A percentile compares a stretch with the other conserved stretches of the same genome.
Conservation (phyloP, 78 protist genomes). For the Bodo saltans region DNA sequence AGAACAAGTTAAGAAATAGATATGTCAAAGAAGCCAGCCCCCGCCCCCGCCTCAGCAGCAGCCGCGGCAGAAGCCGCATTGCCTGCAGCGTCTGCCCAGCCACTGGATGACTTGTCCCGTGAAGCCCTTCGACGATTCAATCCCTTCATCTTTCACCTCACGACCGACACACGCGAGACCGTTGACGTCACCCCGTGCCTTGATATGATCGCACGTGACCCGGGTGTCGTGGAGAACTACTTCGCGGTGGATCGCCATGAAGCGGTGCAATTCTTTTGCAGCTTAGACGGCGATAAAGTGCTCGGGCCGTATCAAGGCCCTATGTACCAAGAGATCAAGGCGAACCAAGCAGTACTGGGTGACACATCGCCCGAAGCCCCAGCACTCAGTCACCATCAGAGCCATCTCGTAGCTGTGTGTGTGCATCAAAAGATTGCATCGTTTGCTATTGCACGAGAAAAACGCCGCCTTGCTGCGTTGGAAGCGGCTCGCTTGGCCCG, state of each 20-base stretch:
- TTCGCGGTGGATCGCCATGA: not conserved
- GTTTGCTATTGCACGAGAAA: not conserved
- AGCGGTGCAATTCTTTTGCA: not conserved
- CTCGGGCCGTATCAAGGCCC: not conserved
- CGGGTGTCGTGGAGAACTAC: not conserved
- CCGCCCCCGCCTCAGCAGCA: not conserved
- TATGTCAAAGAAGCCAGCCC: not conserved
- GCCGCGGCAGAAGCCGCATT: not conserved
- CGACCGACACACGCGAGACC: not conserved
- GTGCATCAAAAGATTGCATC: not conserved
- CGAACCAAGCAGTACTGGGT: not conserved
- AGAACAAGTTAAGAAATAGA: not conserved
- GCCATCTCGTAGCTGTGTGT: not conserved
- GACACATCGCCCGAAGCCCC: no score
- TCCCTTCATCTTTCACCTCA: not conserved
- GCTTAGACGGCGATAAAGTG: not conserved
- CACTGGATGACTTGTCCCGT: not conserved
- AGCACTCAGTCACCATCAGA: not conserved
- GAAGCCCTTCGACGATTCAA: not conserved
- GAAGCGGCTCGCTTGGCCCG: not conserved
- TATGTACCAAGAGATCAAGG: not conserved
- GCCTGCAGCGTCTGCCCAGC: no score
- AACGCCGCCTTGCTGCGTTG: not conserved
- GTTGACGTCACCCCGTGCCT: not conserved
- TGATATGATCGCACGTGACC: not conserved